Evolutionary conservation across 371 early-diverging fungal species (phyloP), one percentile per base, ranked within the genome.

Genomic region (Coemansia sp.): DNA sequence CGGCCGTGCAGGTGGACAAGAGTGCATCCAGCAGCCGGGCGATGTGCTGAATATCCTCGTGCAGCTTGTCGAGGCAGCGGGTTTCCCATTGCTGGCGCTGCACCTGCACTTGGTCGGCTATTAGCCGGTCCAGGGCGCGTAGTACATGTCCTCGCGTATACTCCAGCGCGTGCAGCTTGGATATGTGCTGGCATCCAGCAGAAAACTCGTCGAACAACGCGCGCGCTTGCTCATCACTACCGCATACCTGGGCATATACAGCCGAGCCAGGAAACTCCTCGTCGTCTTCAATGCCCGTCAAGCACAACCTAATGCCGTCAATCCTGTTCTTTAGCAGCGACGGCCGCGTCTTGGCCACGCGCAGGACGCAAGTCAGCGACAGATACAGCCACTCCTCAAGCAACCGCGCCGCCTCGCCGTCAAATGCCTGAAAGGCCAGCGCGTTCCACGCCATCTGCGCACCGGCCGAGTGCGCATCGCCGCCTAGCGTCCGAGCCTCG

Each of bases 361-460:
- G 60, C 42, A 50, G 5, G 10, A 72, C 18, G 24, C 59, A 63
- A 14, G 32, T 34, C 6, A 62, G 49, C 16, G 60, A 37, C 37
- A 9, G 5, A 24, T 49, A 48, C 40, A 63, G n/a, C 72, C 72
- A 72, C 11, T 59, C 58, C 31, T 69, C 52, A 7, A 68, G 34
- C 51, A 40, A 39, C 3, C 9, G 36, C 3, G 51, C 18, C 10
- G 56, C 36, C 5, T 16, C 32, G 1, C 7, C 16, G 34, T 37
- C 64, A 12, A 69, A 50, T 8, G 49, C 11, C 31, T 52, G 49
- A 43, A 36, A 53, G 8, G 62, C 42, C 40, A 72, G 56, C 24
- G 72, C 59, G 14, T 46, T 32, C 72, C 72, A 72, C 1, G 55
- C 70, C 16, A 33, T 33, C 3, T 37, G 18, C 4, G 38, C 47